Base-by-base conservation (phyloP, 2,329 filamentous ascomycete genomes). In the Pestalotiopsis sp. region DNA sequence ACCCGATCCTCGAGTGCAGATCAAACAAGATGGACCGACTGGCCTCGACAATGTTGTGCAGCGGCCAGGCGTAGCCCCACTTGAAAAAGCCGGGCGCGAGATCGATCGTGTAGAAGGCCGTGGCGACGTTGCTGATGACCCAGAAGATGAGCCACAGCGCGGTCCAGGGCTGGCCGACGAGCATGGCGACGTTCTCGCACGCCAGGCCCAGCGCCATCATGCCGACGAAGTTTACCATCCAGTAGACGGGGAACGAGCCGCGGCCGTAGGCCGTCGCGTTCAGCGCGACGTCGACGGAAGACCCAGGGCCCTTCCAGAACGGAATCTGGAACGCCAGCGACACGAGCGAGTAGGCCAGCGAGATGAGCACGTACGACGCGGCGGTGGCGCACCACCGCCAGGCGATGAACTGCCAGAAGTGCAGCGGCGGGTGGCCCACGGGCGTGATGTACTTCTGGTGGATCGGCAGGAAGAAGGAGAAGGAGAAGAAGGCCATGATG, bases 401-500 rank as follows among this genome's bases (percentile, higher is more conserved):
- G 27, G 87, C 68, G 39, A 91, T 81, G 59, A 90, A 82, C 68
- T 91, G 86, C 71, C 80, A 81, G 72, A 87, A 86, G 61, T 88
- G 85, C 1, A 91, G 81, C 0, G 88, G 86, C 1, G 87, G 87
- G 69, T 90, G 88, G 12, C 82, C 82, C 64, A 85, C 81, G 0
- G 85, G 83, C 17, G 82, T 82, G 69, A 90, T 81, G 74, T 89
- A 90, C 73, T 87, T 79, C 78, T 83, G 84, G 76, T 92, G 88
- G 13, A 90, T 86, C 0, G 89, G 89, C 60, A 91, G 80, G 72
- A 91, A 88, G 79, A 91, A 91, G 0, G 85, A 82, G 76, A 89
- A 91, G 36, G 85, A 88, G 80, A 91, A 91, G 80, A 91, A 91
- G 0, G 88, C 87, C 55, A 91, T 82, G 73, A 92, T 91, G 73